A percentile compares a stretch with the other conserved stretches of the same genome.
Evolutionary conservation across 768 basidiomycete species (phyloP).

Genomic region (Mycena rosella): DNA sequence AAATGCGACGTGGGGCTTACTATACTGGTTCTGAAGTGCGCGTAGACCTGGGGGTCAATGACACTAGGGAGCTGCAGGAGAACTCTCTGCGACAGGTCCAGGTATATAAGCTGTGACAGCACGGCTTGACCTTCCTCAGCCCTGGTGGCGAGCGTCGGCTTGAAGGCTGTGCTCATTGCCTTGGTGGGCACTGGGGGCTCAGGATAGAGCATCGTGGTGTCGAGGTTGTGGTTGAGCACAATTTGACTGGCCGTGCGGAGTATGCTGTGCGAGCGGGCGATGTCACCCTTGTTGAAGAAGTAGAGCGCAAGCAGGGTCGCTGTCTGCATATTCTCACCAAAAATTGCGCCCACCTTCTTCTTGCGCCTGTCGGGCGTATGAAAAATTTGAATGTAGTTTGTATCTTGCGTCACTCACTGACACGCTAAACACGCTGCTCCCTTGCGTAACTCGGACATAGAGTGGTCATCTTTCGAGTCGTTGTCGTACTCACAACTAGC

Average conservation of each 20-base stretch:
- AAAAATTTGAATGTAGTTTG: neutral
- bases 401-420: constrained; percentile 3
- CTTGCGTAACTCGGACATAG: constrained; percentile 8
- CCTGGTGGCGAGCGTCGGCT: neutral
- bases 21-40: neutral
- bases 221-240: constrained; percentile 3
- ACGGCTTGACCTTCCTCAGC: constrained; percentile 15
- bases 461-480: neutral
- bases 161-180: neutral
- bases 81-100: constrained; percentile 25
- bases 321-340: constrained; percentile 4
- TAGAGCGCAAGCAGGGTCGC: constrained; percentile 15
- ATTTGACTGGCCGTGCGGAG: constrained; percentile 2
- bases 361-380: constrained; percentile 16
- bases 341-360: constrained; percentile 17
- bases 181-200: neutral
- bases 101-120: constrained; percentile 24
- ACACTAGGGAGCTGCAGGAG: constrained; percentile 16
- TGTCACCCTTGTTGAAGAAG: constrained; percentile 30
- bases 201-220: neutral
- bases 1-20: too few relatives aligned
- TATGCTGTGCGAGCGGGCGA: constrained; percentile 11
- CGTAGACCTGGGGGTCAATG: constrained; percentile 4
- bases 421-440: constrained; percentile 30
- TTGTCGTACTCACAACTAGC: constrained; percentile 13